Base-by-base conservation (phyloP, 2,329 filamentous ascomycete species). In the Fonsecaea pugnacius region DNA sequence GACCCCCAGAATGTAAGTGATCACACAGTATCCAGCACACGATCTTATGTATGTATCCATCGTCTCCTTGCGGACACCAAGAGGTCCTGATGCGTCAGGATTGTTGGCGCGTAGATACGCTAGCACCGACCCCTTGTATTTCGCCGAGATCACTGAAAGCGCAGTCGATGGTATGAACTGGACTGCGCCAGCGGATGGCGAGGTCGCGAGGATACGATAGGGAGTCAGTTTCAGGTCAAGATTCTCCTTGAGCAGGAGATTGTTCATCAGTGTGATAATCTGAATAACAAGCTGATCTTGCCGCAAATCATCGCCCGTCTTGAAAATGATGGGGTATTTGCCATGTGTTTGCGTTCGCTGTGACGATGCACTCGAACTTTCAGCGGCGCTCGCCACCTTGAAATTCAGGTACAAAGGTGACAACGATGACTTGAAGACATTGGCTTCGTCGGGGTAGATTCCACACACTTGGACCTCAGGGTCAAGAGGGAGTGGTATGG, bases 201-300 rank as follows among this genome's bases (percentile, higher is more conserved):
- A 93, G 2, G 95, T 99, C 0, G 95, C 95, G 8, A 99, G 85
- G 68, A 98, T 97, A 72, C 94, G 94, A 80, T 99, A 99, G 0
- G 95, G 95, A 0, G 94, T 94, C 1, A 99, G 84, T 74, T 96
- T 97, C 51, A 99, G 84, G 74, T 99, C 95, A 9, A 99, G 83
- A 67, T 99, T 98, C 75, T 99, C 95, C 74, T 98, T 97, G 65
- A 91, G 91, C 4, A 99, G 84, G 1, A 99, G 86, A 64, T 94
- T 91, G 73, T 99, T 95, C 95, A 99, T 99, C 16, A 99, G 84
- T 0, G 92, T 96, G 75, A 99, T 97, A 73, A 98, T 98, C 73
- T 91, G 95, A 60, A 99, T 96, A 38, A 99, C 94, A 2, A 99
- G 86, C 75, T 99, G 95, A 74, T 99, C 95, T 77, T 99, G 95